These are phyloP conservation scores for Setomelanomma holmii DNA, from an alignment of 2,329 filamentous ascomycete species.

Conservation along the genomic window DNA sequence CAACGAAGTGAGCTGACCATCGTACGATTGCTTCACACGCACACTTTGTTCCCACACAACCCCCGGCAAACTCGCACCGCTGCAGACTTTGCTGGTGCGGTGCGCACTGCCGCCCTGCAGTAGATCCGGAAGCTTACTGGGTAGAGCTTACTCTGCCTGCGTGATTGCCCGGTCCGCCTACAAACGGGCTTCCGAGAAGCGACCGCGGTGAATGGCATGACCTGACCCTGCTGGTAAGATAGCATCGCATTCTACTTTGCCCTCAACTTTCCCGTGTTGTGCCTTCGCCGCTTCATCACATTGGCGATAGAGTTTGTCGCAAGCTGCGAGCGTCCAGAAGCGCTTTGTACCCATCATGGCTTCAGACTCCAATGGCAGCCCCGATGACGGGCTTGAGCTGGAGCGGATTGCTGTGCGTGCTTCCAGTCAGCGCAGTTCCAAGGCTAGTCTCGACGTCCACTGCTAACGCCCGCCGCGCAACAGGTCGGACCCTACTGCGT, in stretches of 20 bases:
- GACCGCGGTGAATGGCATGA: slow-evolving; percentile 17
- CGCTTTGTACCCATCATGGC: slow-evolving; percentile 22
- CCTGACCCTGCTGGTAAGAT: slow-evolving; percentile 22
- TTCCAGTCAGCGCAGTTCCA: no score
- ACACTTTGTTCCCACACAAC: background rate
- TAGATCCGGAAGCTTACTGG: background rate
- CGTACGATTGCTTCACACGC: background rate
- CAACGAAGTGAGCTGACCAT: background rate
- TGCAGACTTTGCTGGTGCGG: background rate
- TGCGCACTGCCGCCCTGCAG: background rate
- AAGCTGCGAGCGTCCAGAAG: background rate
- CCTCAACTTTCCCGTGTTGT: background rate
- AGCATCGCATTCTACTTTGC: slow-evolving; percentile 8
- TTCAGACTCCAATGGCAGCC: slow-evolving; percentile 31
- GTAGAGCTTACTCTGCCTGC: background rate
- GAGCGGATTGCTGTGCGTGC: slow-evolving; percentile 50
- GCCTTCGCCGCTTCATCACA: slow-evolving; percentile 4
- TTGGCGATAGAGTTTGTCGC: no score
- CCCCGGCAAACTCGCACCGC: background rate
- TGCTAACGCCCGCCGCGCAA: slow-evolving; percentile 33
- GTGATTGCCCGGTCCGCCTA: background rate
- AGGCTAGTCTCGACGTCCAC: no score
- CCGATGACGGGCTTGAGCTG: slow-evolving; percentile 46
- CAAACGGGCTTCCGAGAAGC: background rate
- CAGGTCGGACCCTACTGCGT: slow-evolving; percentile 50